A percentile compares a stretch with the other conserved stretches of the same genome.
Conservation (phyloP, 306 rosid genomes). For the Prunus davidiana region DNA sequence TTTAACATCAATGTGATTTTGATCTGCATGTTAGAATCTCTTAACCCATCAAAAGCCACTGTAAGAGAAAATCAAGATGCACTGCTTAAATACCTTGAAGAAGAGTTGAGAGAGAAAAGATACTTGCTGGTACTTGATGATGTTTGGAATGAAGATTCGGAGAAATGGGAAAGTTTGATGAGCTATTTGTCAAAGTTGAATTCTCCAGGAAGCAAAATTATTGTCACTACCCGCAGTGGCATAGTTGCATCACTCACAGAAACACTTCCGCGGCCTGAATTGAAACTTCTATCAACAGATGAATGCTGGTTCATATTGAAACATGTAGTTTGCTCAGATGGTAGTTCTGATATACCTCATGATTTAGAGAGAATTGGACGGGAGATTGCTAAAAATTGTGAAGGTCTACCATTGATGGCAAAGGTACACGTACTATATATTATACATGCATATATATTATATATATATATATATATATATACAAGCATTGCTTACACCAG, state of each 20-base stretch:
- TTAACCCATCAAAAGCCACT: too few species aligned
- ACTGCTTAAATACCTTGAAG: too few species aligned
- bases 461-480: too few species aligned
- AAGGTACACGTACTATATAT: too few species aligned
- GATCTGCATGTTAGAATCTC: too few species aligned
- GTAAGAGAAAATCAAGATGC: too few species aligned
- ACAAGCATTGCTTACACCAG: too few species aligned
- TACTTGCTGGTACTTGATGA: slow-evolving; percentile 8
- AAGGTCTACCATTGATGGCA: too few species aligned
- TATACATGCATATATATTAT: too few species aligned
- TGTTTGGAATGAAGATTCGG: slow-evolving; percentile 9
- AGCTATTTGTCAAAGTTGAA: not conserved
- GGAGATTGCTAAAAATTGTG: not conserved
- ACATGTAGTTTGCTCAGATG: not conserved
- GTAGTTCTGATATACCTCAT: too few species aligned
- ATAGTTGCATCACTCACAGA: not conserved
- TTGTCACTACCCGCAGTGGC: slow-evolving; percentile 12
- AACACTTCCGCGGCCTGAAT: not conserved
- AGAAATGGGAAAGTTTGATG: not conserved
- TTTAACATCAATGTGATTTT: too few species aligned
- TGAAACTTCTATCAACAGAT: not conserved
- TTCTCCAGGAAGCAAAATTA: not conserved
- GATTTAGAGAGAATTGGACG: not conserved
- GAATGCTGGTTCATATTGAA: not conserved
- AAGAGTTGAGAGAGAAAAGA: too few species aligned